Conservation (phyloP, 2,329 filamentous ascomycete genomes). For the Cercospora citrullina region DNA sequence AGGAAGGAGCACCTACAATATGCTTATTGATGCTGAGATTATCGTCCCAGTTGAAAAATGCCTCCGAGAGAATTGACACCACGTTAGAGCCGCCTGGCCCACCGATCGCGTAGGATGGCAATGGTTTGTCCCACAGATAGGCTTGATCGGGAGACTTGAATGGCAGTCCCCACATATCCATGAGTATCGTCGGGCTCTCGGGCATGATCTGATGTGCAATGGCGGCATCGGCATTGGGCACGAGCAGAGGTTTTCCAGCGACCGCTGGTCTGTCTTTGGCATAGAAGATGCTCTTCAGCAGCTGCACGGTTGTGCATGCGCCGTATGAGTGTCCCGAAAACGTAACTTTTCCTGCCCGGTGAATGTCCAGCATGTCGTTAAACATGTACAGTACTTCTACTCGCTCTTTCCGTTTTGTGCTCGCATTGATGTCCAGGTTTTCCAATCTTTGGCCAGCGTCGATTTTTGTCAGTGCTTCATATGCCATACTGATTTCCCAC, state of each 20-base stretch:
- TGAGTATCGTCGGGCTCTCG: constrained; percentile 63
- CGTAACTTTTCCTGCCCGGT: constrained; percentile 69
- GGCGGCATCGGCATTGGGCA: constrained; percentile 55
- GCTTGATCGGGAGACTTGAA: constrained; percentile 62
- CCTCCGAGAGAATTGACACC: constrained; percentile 71
- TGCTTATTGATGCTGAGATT: constrained; percentile 70
- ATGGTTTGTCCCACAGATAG: constrained; percentile 68
- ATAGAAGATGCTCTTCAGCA: constrained; percentile 78
- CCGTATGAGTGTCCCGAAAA: constrained; percentile 84
- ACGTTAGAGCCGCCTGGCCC: constrained; percentile 58
- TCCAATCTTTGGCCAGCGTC: constrained; percentile 55
- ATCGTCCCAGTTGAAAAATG: constrained; percentile 75
- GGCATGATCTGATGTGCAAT: constrained; percentile 68
- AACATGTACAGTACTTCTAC: constrained; percentile 60
- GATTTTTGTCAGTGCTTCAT: constrained; percentile 67
- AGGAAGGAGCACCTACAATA: constrained; percentile 50
- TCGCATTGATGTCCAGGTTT: constrained; percentile 49
- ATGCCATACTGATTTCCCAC: constrained; percentile 74
- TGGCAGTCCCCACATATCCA: constrained; percentile 81
- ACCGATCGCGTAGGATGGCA: constrained; percentile 64
- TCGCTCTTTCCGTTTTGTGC: constrained; percentile 38
- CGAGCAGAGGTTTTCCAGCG: constrained; percentile 61
- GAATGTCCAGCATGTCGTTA: constrained; percentile 62
- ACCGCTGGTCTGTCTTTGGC: constrained; percentile 40
- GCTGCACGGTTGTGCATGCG: constrained; percentile 69